These are phyloP conservation scores for Diaporthe aspalathi DNA, from an alignment of 2,329 filamentous ascomycete species.

Conservation along the genomic window DNA sequence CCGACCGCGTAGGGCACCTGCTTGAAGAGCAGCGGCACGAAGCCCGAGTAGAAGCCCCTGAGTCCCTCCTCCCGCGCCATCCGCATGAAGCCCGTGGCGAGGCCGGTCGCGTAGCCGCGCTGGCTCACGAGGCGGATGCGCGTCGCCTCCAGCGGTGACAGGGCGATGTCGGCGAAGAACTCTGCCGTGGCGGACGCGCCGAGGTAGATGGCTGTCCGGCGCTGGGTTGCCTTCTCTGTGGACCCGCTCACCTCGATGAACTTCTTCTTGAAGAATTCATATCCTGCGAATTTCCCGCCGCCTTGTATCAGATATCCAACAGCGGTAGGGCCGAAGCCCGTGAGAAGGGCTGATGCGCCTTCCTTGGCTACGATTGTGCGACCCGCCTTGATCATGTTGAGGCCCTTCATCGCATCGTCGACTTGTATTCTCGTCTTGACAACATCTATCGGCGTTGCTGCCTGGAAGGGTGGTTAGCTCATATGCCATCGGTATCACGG, in stretches of 20 bases:
- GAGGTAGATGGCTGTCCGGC: constrained; percentile 75
- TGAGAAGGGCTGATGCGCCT: constrained; percentile 82
- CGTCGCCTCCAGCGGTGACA: constrained; percentile 91
- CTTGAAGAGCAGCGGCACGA: constrained; percentile 87
- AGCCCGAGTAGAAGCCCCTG: constrained; percentile 89
- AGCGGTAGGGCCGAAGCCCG: constrained; percentile 85
- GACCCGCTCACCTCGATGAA: constrained; percentile 76
- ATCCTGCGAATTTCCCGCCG: constrained; percentile 90
- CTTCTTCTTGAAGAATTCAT: constrained; percentile 94
- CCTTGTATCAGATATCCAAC: constrained; percentile 92
- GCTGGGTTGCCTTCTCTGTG: constrained; percentile 55
- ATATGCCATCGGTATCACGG: not conserved
- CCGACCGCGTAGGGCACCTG: constrained; percentile 94
- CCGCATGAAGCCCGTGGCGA: constrained; percentile 78
- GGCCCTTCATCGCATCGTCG: constrained; percentile 86
- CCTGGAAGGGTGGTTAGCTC: constrained; percentile 47
- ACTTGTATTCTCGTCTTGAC: constrained; percentile 94
- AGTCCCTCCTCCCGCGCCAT: constrained; percentile 81
- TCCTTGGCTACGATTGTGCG: constrained; percentile 82
- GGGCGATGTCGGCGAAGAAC: constrained; percentile 81
- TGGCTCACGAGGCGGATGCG: constrained; percentile 83
- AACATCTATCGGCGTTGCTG: constrained; percentile 70
- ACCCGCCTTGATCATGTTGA: constrained; percentile 83
- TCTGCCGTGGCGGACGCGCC: constrained; percentile 76
- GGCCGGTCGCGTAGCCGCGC: constrained; percentile 79